Evolutionary conservation across 108 stramenopile species (phyloP), one percentile per base, ranked within the genome.

Genomic region (Mediolabrus comicus): DNA sequence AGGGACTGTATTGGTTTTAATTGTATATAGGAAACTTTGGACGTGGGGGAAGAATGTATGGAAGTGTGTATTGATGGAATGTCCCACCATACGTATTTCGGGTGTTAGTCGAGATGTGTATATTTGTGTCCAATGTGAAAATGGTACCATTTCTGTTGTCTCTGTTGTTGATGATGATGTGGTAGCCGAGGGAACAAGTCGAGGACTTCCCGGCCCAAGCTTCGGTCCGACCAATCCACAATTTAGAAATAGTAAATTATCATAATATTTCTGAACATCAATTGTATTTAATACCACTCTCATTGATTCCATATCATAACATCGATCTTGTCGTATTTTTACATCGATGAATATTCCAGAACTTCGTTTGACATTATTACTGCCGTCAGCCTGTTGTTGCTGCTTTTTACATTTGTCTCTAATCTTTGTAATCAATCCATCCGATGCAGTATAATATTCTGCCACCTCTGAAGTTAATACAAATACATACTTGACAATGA

Each of bases 261-360:
- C 84, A 56, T 82, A 85, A 4, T 43, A 59, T 16, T 38, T 16
- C 28, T 49, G 65, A 16, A 79, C 53, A 9, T 71, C 61, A 19
- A 69, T 49, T 16, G 53, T 61, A 0, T 59, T 43, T 16, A 71
- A 27, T 24, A 80, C 74, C 10, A 63, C 27, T n/a, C 63, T 51
- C 31, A 79, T 35, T 11, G 84, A 80, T 41, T 79, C 84, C 84
- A 85, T 76, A 35, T 85, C 84, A 36, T 83, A 83, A 31, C 84
- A 85, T 59, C 52, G 59, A 46, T 75, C 70, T 49, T 83, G 53
- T 51, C 84, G 63, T 11, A 49, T 66, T 26, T 74, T 17, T 4
- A 83, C 75, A 1, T 43, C 65, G 38, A 85, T 72, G 60, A 67
- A 57, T 9, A 62, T 53, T 24, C 46, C 46, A 9, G 22, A 22